phyloP scores from a whole-genome alignment of 495 filamentous ascomycete species.

The Trichocladium uniseriatum region DNA sequence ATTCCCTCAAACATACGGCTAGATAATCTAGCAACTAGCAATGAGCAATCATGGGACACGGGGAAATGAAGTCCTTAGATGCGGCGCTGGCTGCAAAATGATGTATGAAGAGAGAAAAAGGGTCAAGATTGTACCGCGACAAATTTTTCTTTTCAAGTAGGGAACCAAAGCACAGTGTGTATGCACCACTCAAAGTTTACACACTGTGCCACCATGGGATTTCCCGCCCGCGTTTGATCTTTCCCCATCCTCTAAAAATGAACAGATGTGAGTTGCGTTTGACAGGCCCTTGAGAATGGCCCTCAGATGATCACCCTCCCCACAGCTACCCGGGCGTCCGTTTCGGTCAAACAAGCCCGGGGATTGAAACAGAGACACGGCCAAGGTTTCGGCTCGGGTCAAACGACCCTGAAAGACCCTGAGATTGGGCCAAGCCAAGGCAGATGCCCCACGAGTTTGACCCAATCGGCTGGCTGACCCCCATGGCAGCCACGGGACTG shows the following conservation, averaged over 20 bases:
- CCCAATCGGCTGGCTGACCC: not conserved
- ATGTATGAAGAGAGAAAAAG: conserved; percentile 14
- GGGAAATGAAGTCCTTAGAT: conserved; percentile 23
- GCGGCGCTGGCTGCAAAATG: conserved; percentile 23
- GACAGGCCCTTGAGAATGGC: too few species aligned
- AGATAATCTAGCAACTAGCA: conserved; percentile 27
- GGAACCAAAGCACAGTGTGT: not conserved
- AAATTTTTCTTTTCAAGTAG: not conserved
- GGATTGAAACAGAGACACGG: not conserved
- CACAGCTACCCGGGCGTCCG: not conserved
- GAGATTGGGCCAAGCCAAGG: not conserved
- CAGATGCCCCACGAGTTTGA: not conserved
- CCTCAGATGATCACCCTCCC: too few species aligned
- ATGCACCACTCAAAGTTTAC: not conserved
- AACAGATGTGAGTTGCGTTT: too few species aligned
- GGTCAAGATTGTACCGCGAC: not conserved
- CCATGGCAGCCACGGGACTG: not conserved
- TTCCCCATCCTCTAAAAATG: too few species aligned
- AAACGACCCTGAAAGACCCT: not conserved
- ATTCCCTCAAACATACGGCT: conserved; percentile 34
- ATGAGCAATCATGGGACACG: conserved; percentile 23
- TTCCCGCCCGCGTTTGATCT: too few species aligned
- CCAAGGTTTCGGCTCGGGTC: not conserved
- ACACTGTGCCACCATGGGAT: not conserved
- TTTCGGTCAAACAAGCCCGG: not conserved